phyloP scores from a whole-genome alignment of 345 rosid genomes.

The Moricandia arvensis region DNA sequence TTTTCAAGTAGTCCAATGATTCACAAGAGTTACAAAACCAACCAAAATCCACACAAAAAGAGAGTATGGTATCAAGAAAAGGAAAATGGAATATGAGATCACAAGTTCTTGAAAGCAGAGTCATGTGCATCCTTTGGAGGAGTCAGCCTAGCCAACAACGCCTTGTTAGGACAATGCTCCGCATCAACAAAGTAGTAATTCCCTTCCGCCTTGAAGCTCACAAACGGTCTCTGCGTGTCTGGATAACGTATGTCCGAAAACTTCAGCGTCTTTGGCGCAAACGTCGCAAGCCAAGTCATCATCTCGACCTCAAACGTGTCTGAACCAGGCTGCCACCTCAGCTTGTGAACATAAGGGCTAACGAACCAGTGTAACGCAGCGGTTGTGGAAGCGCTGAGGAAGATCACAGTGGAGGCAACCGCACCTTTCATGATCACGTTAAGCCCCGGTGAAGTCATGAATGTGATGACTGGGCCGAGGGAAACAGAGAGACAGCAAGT shows the following conservation, averaged over 20 bases:
- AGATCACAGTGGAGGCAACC: constrained; percentile 79
- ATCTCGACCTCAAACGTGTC: constrained; percentile 88
- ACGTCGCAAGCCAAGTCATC: constrained; percentile 87
- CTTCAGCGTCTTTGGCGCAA: constrained; percentile 58
- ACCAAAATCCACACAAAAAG: neutral
- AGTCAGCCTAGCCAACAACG: constrained; percentile 74
- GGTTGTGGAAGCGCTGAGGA: constrained; percentile 83
- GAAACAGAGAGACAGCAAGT: constrained; percentile 96
- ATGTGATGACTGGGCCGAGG: constrained; percentile 83
- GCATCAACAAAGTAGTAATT: constrained; percentile 68
- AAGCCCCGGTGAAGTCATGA: constrained; percentile 80
- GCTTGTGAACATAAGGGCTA: constrained; percentile 88
- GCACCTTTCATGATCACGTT: constrained; percentile 92
- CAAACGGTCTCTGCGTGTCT: constrained; percentile 81
- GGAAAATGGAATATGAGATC: neutral
- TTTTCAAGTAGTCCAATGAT: constrained; percentile 2
- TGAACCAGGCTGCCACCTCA: constrained; percentile 90
- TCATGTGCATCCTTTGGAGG: constrained; percentile 63
- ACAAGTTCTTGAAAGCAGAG: constrained; percentile 88
- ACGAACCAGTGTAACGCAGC: constrained; percentile 86
- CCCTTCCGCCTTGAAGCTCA: constrained; percentile 80
- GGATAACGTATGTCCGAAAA: constrained; percentile 74
- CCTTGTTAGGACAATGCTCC: constrained; percentile 89
- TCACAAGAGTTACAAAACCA: constrained; percentile 16
- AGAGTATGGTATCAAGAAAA: neutral